Percentiles rank a stretch among this genome's conserved stretches.
phyloP scores from a whole-genome alignment of 2,329 filamentous ascomycete species.

The Stachybotrys elegans region DNA sequence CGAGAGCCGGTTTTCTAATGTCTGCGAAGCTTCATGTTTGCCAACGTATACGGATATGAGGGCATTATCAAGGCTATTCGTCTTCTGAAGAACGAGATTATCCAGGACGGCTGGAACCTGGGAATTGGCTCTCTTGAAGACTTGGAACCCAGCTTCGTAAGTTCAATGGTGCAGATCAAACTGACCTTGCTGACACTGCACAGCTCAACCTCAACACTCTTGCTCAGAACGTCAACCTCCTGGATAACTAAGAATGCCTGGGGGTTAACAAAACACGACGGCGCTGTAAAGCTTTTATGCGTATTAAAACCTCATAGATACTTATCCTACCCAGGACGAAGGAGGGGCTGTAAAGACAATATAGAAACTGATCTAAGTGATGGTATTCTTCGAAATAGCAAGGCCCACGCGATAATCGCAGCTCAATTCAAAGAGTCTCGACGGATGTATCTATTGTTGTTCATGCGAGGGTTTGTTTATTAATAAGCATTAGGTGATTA shows the following conservation, averaged over 20 bases:
- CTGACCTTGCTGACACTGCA: neutral
- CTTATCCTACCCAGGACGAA: no score
- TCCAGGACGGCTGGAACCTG: slow-evolving; percentile 3
- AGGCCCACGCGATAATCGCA: no score
- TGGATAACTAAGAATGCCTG: neutral
- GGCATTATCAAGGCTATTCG: slow-evolving; percentile 37
- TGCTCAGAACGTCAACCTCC: slow-evolving; percentile 2
- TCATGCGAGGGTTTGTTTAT: neutral
- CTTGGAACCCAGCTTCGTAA: neutral
- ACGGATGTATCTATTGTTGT: no score
- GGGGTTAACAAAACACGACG: no score
- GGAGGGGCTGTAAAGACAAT: no score
- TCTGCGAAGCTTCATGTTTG: slow-evolving; percentile 38
- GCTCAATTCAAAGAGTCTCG: no score
- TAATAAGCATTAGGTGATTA: neutral
- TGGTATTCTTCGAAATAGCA: no score
- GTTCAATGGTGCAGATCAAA: no score
- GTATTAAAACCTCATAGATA: no score
- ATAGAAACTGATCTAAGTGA: no score
- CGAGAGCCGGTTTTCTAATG: neutral
- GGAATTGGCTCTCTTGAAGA: slow-evolving; percentile 2
- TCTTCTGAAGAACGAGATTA: slow-evolving; percentile 39
- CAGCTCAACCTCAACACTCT: slow-evolving; percentile 2
- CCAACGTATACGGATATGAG: slow-evolving; percentile 38
- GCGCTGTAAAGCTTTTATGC: no score